Conservation (phyloP, 768 basidiomycete species). For the Mycena latifolia region DNA sequence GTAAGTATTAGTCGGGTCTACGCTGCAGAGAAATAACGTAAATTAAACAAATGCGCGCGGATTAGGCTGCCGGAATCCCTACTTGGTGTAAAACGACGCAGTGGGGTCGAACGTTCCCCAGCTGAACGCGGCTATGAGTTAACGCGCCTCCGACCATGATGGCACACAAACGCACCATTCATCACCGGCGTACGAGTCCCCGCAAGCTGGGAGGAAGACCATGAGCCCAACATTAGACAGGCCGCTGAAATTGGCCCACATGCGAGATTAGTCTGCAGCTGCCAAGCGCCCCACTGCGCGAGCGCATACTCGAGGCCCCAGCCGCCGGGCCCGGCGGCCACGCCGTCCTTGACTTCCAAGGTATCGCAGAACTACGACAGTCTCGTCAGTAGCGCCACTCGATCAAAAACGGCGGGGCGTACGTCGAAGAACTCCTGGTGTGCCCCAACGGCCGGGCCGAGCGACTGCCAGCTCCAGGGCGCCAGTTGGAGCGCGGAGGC, state of each 20-base stretch:
- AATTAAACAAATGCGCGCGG: not conserved
- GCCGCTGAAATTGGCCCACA: constrained; percentile 13
- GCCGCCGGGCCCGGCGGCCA: constrained; percentile 50
- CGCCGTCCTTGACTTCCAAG: constrained; percentile 59
- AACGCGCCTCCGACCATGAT: not conserved
- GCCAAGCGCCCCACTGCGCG: constrained; percentile 58
- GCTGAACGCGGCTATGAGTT: not conserved
- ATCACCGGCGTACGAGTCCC: constrained; percentile 21
- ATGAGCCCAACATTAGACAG: not conserved
- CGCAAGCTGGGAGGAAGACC: not conserved
- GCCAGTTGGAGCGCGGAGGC: constrained; percentile 28
- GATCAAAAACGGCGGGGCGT: not conserved
- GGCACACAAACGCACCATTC: constrained; percentile 15
- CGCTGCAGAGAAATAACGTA: constrained; percentile 2
- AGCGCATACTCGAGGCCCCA: constrained; percentile 61
- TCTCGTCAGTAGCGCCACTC: not conserved
- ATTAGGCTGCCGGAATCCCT: not conserved
- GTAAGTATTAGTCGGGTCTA: constrained; percentile 26
- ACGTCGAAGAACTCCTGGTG: constrained; percentile 49
- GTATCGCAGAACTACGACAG: constrained; percentile 55
- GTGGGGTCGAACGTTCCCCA: constrained; percentile 30
- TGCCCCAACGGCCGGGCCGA: constrained; percentile 53
- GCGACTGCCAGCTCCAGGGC: constrained; percentile 62
- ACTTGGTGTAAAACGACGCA: constrained; percentile 25
- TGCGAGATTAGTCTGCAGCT: constrained; percentile 48